Percentiles rank a stretch among this genome's conserved stretches.
phyloP scores from a whole-genome alignment of 2,329 filamentous ascomycete genomes.

The Coniochaeta hoffmannii region DNA sequence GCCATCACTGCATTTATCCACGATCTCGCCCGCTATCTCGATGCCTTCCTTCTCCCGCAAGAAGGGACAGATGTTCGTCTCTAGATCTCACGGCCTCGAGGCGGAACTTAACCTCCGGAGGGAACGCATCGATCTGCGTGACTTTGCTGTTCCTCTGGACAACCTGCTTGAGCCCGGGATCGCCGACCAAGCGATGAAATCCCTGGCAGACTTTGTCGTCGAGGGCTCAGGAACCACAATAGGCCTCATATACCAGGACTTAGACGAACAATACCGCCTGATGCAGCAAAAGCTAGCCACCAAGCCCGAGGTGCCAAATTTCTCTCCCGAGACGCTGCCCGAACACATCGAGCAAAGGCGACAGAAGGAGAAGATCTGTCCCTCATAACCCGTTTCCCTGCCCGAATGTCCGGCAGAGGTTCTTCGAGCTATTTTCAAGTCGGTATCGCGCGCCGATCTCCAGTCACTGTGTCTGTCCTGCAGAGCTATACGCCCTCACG shows the following conservation, averaged over 20 bases:
- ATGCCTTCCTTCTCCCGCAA: slow-evolving; percentile 31
- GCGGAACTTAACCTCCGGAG: slow-evolving; percentile 30
- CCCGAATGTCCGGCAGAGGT: neutral
- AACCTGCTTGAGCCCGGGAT: slow-evolving; percentile 33
- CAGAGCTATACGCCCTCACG: neutral
- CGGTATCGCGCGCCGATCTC: neutral
- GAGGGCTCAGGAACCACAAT: slow-evolving; percentile 28
- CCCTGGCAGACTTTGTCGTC: slow-evolving; percentile 27
- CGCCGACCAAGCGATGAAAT: slow-evolving; percentile 24
- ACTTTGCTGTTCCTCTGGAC: slow-evolving; percentile 32
- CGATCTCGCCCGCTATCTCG: slow-evolving; percentile 23
- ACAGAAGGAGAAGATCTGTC: slow-evolving; percentile 37
- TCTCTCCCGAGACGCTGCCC: neutral
- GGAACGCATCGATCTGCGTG: slow-evolving; percentile 27
- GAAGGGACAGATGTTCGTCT: slow-evolving; percentile 30
- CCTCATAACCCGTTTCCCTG: slow-evolving; percentile 6
- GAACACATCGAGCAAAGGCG: slow-evolving; percentile 24
- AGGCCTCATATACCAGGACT: slow-evolving; percentile 32
- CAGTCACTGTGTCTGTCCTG: neutral
- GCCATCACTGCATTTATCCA: slow-evolving; percentile 30
- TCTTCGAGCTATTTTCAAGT: neutral
- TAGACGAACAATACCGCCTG: slow-evolving; percentile 25
- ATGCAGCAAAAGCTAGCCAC: slow-evolving; percentile 13
- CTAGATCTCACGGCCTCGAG: slow-evolving; percentile 23
- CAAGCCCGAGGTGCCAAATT: slow-evolving; percentile 2